These are phyloP conservation scores for Exophiala aquamarina DNA, from an alignment of 2,329 filamentous ascomycete genomes.

Conservation along the genomic window DNA sequence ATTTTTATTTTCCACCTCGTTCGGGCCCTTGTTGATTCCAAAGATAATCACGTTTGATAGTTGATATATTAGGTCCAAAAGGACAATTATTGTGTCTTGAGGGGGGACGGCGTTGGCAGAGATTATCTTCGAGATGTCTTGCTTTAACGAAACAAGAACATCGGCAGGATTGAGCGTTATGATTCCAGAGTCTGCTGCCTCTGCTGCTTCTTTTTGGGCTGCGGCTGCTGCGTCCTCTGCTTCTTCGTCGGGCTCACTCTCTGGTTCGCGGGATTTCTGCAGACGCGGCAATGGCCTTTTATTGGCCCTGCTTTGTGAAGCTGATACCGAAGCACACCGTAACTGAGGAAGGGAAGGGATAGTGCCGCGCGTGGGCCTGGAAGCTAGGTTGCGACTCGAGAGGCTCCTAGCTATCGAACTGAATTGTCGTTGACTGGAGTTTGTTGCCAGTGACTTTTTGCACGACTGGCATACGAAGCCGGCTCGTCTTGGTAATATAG, in stretches of 20 bases:
- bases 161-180: background rate
- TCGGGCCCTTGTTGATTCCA: constrained; percentile 17
- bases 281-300: too few species aligned
- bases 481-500: constrained; percentile 16
- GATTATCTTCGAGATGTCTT: constrained; percentile 18
- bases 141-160: constrained; percentile 1
- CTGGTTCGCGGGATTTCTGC: too few species aligned
- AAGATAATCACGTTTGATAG: constrained; percentile 22
- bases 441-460: constrained; percentile 10
- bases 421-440: constrained; percentile 11
- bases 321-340: too few species aligned
- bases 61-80: constrained; percentile 14
- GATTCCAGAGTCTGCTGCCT: background rate
- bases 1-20: constrained; percentile 13
- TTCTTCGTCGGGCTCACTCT: too few species aligned
- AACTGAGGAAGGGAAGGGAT: background rate
- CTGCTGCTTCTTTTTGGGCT: background rate
- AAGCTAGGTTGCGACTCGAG: constrained; percentile 7
- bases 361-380: constrained; percentile 4
- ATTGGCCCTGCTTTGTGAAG: too few species aligned
- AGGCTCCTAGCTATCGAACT: constrained; percentile 8
- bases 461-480: constrained; percentile 22
- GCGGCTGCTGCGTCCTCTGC: background rate
- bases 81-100: constrained; percentile 12
- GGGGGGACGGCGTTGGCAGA: constrained; percentile 12